phyloP scores from a whole-genome alignment of 208 protist species.

The Trypanosoma congolense region DNA sequence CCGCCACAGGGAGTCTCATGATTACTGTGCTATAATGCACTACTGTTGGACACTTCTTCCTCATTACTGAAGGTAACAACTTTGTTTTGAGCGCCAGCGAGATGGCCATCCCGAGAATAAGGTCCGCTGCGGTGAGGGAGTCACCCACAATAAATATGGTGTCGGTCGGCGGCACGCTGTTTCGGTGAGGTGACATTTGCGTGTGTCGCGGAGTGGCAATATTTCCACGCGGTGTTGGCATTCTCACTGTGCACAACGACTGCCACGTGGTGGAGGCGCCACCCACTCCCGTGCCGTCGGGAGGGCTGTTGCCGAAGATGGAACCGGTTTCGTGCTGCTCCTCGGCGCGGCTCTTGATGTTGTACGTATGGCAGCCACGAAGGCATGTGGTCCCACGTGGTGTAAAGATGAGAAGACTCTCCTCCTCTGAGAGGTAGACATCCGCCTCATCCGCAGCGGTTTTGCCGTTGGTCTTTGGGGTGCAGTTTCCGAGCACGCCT shows the following conservation, averaged over 20 bases:
- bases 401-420: background rate
- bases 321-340: background rate
- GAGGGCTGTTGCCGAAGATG: background rate
- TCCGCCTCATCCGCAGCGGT: background rate
- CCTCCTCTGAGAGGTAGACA: slow-evolving; percentile 11
- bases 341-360: slow-evolving; percentile 21
- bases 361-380: slow-evolving; percentile 23
- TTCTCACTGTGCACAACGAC: background rate
- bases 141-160: slow-evolving; percentile 65
- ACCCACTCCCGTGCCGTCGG: background rate
- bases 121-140: slow-evolving; percentile 65
- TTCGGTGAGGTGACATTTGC: slow-evolving; percentile 20
- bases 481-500: slow-evolving; percentile 6
- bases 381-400: slow-evolving; percentile 14
- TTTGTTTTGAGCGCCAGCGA: slow-evolving; percentile 23
- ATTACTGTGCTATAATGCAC: slow-evolving; percentile 45
- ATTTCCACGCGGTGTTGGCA: background rate
- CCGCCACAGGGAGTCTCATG: slow-evolving; percentile 46
- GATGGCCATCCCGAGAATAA: slow-evolving; percentile 46
- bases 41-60: slow-evolving; percentile 23
- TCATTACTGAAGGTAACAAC: slow-evolving; percentile 21
- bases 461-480: background rate
- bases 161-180: slow-evolving; percentile 20
- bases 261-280: background rate
- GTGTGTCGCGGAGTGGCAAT: slow-evolving; percentile 8